phyloP scores from a whole-genome alignment of 495 filamentous ascomycete genomes.

The Pseudevernia furfuracea region DNA sequence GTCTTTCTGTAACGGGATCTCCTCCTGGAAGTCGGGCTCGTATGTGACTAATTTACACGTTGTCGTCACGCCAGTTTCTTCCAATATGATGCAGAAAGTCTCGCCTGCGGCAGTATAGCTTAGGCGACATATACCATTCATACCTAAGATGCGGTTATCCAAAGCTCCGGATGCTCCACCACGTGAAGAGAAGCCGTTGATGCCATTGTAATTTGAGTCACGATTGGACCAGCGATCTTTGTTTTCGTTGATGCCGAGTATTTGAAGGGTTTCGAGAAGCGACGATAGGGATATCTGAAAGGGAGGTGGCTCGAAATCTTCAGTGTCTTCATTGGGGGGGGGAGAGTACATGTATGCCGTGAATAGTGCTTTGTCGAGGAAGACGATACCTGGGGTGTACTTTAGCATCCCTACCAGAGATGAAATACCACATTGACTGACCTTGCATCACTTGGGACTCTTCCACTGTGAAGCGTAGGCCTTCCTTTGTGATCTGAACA shows the following conservation, averaged over 20 bases:
- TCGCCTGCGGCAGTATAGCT: slow-evolving; percentile 64
- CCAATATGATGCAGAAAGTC: slow-evolving; percentile 70
- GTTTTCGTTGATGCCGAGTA: slow-evolving; percentile 76
- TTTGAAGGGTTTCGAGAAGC: slow-evolving; percentile 88
- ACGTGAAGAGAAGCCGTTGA: slow-evolving; percentile 43
- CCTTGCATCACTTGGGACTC: slow-evolving; percentile 81
- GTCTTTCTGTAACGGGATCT: slow-evolving; percentile 78
- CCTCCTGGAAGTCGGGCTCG: slow-evolving; percentile 54
- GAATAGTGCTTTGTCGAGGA: slow-evolving; percentile 80
- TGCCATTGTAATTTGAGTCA: slow-evolving; percentile 46
- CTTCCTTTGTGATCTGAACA: slow-evolving; percentile 73
- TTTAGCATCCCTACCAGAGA: not conserved
- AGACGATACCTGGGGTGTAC: slow-evolving; percentile 55
- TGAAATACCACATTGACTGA: slow-evolving; percentile 29
- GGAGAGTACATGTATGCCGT: slow-evolving; percentile 65
- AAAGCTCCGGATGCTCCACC: slow-evolving; percentile 51
- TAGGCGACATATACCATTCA: slow-evolving; percentile 73
- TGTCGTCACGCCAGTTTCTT: slow-evolving; percentile 79
- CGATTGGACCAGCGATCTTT: slow-evolving; percentile 43
- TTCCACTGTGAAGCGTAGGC: slow-evolving; percentile 79
- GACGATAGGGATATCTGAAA: slow-evolving; percentile 84
- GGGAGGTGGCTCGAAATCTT: slow-evolving; percentile 35
- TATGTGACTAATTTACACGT: slow-evolving; percentile 92
- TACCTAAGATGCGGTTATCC: slow-evolving; percentile 64
- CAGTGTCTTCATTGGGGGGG: slow-evolving; percentile 34